These are phyloP conservation scores for Microsporum audouinii DNA, from an alignment of 2,329 filamentous ascomycete species.

Conservation along the genomic window DNA sequence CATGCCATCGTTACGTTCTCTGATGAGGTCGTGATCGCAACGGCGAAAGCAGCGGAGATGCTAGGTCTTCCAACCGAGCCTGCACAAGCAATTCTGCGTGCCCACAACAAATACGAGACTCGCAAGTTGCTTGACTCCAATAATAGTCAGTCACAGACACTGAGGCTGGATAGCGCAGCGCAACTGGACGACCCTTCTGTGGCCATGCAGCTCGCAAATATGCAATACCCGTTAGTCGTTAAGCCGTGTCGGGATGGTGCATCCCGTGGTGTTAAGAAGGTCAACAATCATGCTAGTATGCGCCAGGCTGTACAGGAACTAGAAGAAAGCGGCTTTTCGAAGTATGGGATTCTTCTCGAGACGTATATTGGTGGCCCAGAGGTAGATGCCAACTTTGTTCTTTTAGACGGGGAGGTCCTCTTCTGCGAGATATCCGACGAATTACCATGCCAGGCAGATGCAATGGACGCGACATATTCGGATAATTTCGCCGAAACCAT, in stretches of 20 bases:
- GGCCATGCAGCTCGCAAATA: not conserved
- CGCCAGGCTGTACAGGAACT: not conserved
- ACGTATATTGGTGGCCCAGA: constrained; percentile 34
- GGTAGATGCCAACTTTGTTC: constrained; percentile 33
- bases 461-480: not conserved
- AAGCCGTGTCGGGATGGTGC: constrained; percentile 29
- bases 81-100: not conserved
- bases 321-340: not conserved
- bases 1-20: not conserved
- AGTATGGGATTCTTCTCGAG: constrained; percentile 27
- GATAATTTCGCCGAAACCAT: not conserved
- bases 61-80: not conserved
- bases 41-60: not conserved
- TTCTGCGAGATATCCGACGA: constrained; percentile 33
- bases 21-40: not conserved
- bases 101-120: not conserved
- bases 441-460: constrained; percentile 24
- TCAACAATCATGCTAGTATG: not conserved
- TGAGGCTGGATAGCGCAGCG: not conserved
- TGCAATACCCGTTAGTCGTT: constrained; percentile 25
- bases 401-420: constrained; percentile 31
- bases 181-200: not conserved
- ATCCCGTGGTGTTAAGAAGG: constrained; percentile 21
- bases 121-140: not conserved
- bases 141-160: not conserved